Percentiles rank a stretch among this genome's conserved stretches.
Conservation (phyloP, 2,329 filamentous ascomycete species). For the Diaporthe velutina region DNA sequence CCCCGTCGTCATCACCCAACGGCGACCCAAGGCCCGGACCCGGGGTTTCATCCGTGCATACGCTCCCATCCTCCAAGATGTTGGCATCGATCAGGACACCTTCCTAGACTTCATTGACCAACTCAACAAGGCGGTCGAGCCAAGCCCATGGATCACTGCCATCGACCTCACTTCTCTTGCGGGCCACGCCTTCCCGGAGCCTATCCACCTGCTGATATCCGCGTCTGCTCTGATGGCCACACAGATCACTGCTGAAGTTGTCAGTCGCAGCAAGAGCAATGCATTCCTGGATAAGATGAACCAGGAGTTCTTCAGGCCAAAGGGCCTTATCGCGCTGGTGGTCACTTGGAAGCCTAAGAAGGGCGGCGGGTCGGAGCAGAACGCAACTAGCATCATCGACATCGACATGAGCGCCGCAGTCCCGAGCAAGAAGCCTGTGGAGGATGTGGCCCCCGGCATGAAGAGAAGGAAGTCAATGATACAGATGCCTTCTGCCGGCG, state of each 20-base stretch:
- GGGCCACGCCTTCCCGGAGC: slow-evolving; percentile 53
- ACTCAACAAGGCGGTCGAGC: slow-evolving; percentile 57
- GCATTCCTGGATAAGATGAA: slow-evolving; percentile 69
- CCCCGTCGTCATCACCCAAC: slow-evolving; percentile 65
- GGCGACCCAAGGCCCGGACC: slow-evolving; percentile 60
- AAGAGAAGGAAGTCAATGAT: slow-evolving; percentile 42
- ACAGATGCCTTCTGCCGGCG: slow-evolving; percentile 51
- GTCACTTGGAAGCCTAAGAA: slow-evolving; percentile 64
- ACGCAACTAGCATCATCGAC: slow-evolving; percentile 45
- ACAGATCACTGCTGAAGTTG: slow-evolving; percentile 54
- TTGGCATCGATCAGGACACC: slow-evolving; percentile 61
- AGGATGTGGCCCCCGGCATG: slow-evolving; percentile 43
- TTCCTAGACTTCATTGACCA: slow-evolving; percentile 63
- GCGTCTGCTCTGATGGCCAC: slow-evolving; percentile 58
- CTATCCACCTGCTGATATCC: slow-evolving; percentile 56
- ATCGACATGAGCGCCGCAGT: slow-evolving; percentile 51
- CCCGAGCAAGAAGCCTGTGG: slow-evolving; percentile 41
- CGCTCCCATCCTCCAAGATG: slow-evolving; percentile 58
- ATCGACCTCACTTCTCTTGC: slow-evolving; percentile 56
- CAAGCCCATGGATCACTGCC: slow-evolving; percentile 52
- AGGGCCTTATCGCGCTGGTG: slow-evolving; percentile 63
- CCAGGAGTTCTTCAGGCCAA: slow-evolving; percentile 67
- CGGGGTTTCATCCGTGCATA: slow-evolving; percentile 68
- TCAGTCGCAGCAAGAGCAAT: slow-evolving; percentile 59
- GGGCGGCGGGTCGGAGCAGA: slow-evolving; percentile 35